Base-by-base conservation (phyloP, 352 stramenopile genomes). In the Phytopythium chamaehyphon region DNA sequence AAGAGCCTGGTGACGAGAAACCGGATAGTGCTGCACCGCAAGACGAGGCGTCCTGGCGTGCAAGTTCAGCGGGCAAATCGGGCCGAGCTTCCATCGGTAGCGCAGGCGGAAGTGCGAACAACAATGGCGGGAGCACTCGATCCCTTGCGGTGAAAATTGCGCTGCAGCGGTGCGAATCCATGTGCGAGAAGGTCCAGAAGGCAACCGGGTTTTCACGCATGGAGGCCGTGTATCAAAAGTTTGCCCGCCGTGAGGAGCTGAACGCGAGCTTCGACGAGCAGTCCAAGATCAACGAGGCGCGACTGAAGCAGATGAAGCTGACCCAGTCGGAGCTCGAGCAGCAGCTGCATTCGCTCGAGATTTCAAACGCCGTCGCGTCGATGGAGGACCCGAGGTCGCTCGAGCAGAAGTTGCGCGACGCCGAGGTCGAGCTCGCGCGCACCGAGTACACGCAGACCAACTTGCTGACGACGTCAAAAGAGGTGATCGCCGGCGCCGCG, bases 121-220 rank as follows among this genome's bases (percentile, higher is more conserved):
- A 5, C 15, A 48, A 7, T 18, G 14, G 64, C 18, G 62, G 65
- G 7, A 69, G 62, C 0, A 83, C 77, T 1, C 71, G 71, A 3
- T 89, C 78, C 15, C 50, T 91, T 4, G 75, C 74, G 2, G 73
- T 80, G 6, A 90, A 90, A 54, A 66, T 89, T 8, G 83, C 81
- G 23, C 61, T 90, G 7, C 79, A 92, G 57, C 81, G 91, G 40
- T 91, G 79, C 50, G 76, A 93, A 42, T 69, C 74, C 35, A 90
- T 92, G 74, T 90, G 79, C 38, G 79, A 90, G 14, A 90, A 89
- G 46, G 89, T 93, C 26, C 80, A 91, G 47, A 86, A 86, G 36
- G 81, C 78, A 18, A 93, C 83, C 1, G 83, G 83, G 6, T 85
- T 83, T 49, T 78, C 76, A 6, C 87, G 89, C 40, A 81, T 93